Evolutionary conservation across 2,329 filamentous ascomycete species (phyloP), one percentile per base, ranked within the genome.

Genomic region (Davidsoniella virescens): DNA sequence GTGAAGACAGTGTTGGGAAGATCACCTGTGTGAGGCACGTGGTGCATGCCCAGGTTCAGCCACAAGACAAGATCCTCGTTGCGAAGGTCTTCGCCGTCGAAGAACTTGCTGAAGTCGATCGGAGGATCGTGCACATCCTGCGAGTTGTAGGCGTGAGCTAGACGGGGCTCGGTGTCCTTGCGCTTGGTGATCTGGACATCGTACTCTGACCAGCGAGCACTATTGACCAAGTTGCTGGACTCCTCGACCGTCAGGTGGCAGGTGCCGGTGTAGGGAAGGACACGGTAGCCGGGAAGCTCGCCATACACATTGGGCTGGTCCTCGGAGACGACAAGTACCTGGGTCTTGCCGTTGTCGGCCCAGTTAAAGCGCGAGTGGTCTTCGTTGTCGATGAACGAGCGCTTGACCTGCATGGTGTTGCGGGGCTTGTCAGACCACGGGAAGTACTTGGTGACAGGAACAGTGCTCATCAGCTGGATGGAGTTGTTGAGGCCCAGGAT

Each of bases 1-100:
- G 57, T 56, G 52, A 59, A 62, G 17, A 64, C 56, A 3, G 62
- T 64, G 33, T 61, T 60, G 20, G 62, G 62, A 12, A 59, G 48
- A 16, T 58, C 58, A 43, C 57, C 57, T 1, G 71, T 70, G 56
- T 73, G 68, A 8, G 73, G 70, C n/a, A 75, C 60, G 57, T 78
- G 74, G 56, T 78, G 72, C 69, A 73, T 76, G 14, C 74, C 74
- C 6, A 67, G 56, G 54, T 66, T 76, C 52, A 76, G 64, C 66
- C 69, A 76, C 10, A 76, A 49, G 2, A 75, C 71, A 9, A 72
- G 71, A 20, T 56, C 54, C n/a, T 53, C 50, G 10, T 54, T 45
- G 42, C 52, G 48, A 7, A 56, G 48, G 23, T 18, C 41, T 51
- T 55, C 54, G 44, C 54, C 53, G 33, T 56, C 53, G 18, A 71